Evolutionary conservation across 1,284 basidiomycete genomes (phyloP).

Genomic region (Microbotryomycetes sp.): DNA sequence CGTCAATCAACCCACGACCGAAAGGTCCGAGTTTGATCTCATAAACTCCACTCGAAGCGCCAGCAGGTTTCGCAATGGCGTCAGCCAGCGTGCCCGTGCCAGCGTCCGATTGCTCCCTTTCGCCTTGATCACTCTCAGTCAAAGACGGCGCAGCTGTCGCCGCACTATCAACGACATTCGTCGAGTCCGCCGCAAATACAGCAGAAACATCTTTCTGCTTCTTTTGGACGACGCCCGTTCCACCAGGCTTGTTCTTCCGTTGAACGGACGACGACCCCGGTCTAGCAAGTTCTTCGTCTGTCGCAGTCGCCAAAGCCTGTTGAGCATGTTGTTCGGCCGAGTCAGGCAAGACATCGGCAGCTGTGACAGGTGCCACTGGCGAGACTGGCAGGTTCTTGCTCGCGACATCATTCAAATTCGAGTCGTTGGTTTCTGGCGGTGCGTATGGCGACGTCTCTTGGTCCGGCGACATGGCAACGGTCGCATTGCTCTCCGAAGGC

Average conservation of each 20-base stretch:
- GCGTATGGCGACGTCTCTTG: constrained; percentile 34
- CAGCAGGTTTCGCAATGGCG: constrained; percentile 5
- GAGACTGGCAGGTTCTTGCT: neutral
- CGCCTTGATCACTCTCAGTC: neutral
- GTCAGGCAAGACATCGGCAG: neutral
- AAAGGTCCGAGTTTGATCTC: constrained; percentile 31
- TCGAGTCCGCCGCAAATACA: neutral
- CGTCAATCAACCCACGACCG: constrained; percentile 43
- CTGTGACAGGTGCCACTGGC: neutral
- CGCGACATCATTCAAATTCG: too few relatives aligned
- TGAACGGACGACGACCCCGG: neutral
- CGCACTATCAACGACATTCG: too few relatives aligned
- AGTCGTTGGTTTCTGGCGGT: constrained; percentile 13
- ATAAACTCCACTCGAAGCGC: constrained; percentile 14
- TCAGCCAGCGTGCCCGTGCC: neutral
- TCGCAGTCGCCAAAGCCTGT: neutral
- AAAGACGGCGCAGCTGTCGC: neutral
- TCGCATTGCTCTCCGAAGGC: neutral
- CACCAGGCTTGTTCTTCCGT: neutral
- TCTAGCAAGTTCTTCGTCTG: neutral
- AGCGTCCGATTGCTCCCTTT: neutral
- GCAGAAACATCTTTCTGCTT: neutral
- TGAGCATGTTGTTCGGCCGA: constrained; percentile 1
- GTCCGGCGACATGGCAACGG: constrained; percentile 18
- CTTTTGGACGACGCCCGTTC: neutral